A percentile compares a stretch with the other conserved stretches of the same genome.
phyloP scores from a whole-genome alignment of 1,284 basidiomycete species.

The Trichosporon coremiiforme region DNA sequence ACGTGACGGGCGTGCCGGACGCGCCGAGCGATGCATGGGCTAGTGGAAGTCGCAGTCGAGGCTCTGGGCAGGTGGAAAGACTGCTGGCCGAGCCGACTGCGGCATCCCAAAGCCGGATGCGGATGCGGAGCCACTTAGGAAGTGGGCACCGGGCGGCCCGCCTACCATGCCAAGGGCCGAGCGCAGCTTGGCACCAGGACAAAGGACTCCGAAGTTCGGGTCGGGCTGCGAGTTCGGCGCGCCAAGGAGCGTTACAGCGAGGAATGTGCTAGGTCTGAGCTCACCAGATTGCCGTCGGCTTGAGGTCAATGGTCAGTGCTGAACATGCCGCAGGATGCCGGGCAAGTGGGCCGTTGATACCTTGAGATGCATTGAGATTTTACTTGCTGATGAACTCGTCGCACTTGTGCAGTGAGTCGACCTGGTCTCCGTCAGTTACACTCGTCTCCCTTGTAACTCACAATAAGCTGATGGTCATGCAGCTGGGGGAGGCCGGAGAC shows the following conservation, averaged over 20 bases:
- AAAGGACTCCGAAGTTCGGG: too few species aligned
- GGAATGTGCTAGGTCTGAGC: too few species aligned
- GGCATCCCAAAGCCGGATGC: too few species aligned
- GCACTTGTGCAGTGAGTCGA: slow-evolving; percentile 34
- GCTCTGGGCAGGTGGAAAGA: too few species aligned
- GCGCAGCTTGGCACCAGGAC: too few species aligned
- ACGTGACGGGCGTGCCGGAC: neutral
- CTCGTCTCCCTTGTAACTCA: neutral
- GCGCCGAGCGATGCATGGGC: neutral
- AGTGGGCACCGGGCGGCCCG: too few species aligned
- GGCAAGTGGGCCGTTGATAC: neutral
- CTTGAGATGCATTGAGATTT: slow-evolving; percentile 3
- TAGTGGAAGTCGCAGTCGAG: neutral
- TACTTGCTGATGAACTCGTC: slow-evolving; percentile 27
- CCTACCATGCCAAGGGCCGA: too few species aligned
- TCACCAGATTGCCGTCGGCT: neutral
- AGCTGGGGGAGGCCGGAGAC: slow-evolving; percentile 56
- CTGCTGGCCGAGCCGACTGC: too few species aligned
- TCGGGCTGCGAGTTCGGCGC: too few species aligned
- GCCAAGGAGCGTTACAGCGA: too few species aligned
- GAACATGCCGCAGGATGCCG: neutral
- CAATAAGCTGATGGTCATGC: slow-evolving; percentile 52
- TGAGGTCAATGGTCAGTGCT: neutral
- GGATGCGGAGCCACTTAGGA: too few species aligned
- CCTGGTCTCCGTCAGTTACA: slow-evolving; percentile 14